Conservation (phyloP, 257 asterid species). For the Capsicum pubescens region DNA sequence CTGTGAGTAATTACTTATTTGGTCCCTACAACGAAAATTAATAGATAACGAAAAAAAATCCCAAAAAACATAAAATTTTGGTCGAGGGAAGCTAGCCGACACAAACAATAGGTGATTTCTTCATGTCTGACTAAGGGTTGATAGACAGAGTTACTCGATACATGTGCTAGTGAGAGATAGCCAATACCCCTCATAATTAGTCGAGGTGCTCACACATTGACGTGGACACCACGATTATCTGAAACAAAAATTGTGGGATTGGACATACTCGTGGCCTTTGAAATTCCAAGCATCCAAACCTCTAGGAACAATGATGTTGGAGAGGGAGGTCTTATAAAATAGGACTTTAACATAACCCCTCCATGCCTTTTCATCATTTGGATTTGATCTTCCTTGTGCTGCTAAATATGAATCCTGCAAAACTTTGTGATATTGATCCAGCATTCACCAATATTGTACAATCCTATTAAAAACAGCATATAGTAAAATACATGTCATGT, state of each 20-base stretch:
- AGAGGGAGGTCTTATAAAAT: neutral
- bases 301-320: constrained; percentile 27
- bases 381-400: constrained; percentile 44
- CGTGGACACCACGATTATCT: neutral
- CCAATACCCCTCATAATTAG: neutral
- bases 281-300: constrained; percentile 34
- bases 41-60: too few relatives aligned
- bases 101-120: too few relatives aligned
- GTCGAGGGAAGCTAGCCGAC: too few relatives aligned
- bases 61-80: too few relatives aligned
- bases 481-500: neutral
- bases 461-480: constrained; percentile 28
- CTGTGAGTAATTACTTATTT: constrained; percentile 23
- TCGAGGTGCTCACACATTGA: neutral
- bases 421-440: neutral
- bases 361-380: constrained; percentile 31
- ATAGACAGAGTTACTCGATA: too few relatives aligned
- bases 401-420: constrained; percentile 41
- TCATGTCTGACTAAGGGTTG: too few relatives aligned
- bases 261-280: constrained; percentile 30
- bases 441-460: constrained; percentile 42
- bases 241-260: too few relatives aligned
- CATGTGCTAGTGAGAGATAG: too few relatives aligned
- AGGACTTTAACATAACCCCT: constrained; percentile 25
- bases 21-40: constrained; percentile 5